Percentiles rank a stretch among this genome's conserved stretches.
Evolutionary conservation across 225 moss, liverwort and hornwort species (phyloP).

Genomic region (Polytrichum formosum): DNA sequence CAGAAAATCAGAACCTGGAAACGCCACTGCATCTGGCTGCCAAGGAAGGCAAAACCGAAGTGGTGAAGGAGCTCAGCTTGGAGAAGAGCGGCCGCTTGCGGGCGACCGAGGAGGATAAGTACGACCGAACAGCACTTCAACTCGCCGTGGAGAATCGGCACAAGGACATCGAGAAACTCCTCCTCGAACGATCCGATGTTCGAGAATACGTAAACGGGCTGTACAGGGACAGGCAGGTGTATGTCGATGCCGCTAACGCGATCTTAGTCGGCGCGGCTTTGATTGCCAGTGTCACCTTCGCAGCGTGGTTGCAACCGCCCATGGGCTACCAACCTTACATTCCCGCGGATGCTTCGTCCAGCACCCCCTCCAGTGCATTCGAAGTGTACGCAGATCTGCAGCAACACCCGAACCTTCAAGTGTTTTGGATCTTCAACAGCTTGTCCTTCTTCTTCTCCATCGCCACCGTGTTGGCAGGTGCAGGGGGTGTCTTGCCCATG

Average conservation of each 20-base stretch:
- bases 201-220: conserved; percentile 47
- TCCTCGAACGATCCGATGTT: conserved; percentile 41
- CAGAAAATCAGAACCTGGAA: conserved; percentile 27
- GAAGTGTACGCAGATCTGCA: conserved; percentile 37
- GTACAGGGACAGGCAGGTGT: conserved; percentile 50
- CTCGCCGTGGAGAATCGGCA: conserved; percentile 46
- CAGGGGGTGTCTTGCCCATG: conserved; percentile 47
- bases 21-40: conserved; percentile 48
- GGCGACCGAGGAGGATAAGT: conserved; percentile 33
- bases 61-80: conserved; percentile 42
- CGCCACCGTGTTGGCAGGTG: conserved; percentile 44
- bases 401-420: conserved; percentile 27
- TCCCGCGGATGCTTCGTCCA: conserved; percentile 1
- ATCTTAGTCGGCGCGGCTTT: conserved; percentile 46
- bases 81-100: conserved; percentile 34
- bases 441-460: conserved; percentile 50
- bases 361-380: conserved; percentile 8
- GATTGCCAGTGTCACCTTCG: conserved; percentile 45
- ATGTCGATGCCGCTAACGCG: conserved; percentile 44
- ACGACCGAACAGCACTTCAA: conserved; percentile 36
- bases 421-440: conserved; percentile 48
- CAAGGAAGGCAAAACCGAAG: conserved; percentile 25
- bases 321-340: conserved; percentile 29
- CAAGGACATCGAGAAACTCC: conserved; percentile 46
- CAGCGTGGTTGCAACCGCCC: conserved; percentile 55